Evolutionary conservation across 106 monocot species (phyloP).

Genomic region (Agapanthus africanus): DNA sequence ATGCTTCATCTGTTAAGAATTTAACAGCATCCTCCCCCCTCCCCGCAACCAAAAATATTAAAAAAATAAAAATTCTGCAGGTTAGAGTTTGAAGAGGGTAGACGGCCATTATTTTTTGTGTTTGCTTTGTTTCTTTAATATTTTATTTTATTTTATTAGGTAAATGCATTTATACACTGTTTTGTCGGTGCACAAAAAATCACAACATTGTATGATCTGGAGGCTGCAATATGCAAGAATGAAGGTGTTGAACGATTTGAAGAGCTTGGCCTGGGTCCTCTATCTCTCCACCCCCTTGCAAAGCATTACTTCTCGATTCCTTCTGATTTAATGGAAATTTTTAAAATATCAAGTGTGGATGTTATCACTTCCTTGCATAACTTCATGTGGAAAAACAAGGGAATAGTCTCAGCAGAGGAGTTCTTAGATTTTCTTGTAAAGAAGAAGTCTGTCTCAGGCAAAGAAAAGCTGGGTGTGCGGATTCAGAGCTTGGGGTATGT

Average conservation of each 20-base stretch:
- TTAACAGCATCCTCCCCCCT: background rate
- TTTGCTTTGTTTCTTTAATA: background rate
- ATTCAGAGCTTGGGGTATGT: conserved; percentile 72
- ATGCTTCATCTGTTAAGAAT: background rate
- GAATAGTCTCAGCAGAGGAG: conserved; percentile 30
- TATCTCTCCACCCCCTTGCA: conserved; percentile 53
- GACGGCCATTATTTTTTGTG: background rate
- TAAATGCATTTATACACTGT: conserved; percentile 87
- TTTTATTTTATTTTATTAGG: conserved; percentile 28
- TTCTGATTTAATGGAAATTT: conserved; percentile 31
- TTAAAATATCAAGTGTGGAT: conserved; percentile 63
- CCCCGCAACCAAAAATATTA: too few relatives aligned
- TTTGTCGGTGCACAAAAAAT: conserved; percentile 63
- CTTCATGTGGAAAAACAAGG: conserved; percentile 33
- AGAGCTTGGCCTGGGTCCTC: conserved; percentile 75
- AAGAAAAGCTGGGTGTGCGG: conserved; percentile 78
- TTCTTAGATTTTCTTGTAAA: conserved; percentile 57
- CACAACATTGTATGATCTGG: conserved; percentile 66
- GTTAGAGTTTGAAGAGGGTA: background rate
- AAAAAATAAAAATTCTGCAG: too few relatives aligned
- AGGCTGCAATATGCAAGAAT: conserved; percentile 63
- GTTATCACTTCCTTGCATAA: conserved; percentile 32
- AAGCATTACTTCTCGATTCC: conserved; percentile 67
- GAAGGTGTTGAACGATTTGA: conserved; percentile 70
- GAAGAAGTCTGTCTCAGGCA: conserved; percentile 35